Conservation (phyloP, 176 grass and related monocot species). For the Oryza glumipatula region DNA sequence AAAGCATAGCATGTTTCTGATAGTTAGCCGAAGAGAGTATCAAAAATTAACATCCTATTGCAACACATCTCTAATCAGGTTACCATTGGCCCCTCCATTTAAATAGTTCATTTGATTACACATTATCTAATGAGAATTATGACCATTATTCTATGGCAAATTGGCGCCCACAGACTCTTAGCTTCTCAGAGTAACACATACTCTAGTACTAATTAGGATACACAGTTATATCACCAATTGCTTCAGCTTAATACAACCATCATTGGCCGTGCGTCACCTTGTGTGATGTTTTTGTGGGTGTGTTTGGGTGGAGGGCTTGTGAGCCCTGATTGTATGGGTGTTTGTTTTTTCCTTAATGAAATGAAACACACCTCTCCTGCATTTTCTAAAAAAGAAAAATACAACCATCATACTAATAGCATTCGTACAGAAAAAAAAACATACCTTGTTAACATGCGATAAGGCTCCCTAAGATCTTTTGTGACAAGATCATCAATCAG, state of each 20-base stretch:
- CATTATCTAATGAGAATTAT: constrained; percentile 12
- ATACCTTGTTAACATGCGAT: constrained; percentile 96
- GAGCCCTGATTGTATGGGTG: no score
- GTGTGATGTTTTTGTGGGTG: no score
- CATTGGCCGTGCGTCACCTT: no score
- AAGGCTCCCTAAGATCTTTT: constrained; percentile 98
- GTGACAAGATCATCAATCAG: constrained; percentile 98
- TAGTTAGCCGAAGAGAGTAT: constrained; percentile 13
- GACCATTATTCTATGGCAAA: not conserved
- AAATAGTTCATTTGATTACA: constrained; percentile 11
- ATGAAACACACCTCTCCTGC: no score
- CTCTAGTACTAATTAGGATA: not conserved
- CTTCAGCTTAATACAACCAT: not conserved
- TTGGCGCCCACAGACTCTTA: not conserved
- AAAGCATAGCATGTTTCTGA: not conserved
- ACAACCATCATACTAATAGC: not conserved
- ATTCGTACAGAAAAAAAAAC: not conserved
- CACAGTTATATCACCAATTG: not conserved
- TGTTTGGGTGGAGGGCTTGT: no score
- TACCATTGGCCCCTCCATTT: not conserved
- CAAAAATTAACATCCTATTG: not conserved
- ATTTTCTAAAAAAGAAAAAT: no score
- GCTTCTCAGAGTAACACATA: not conserved
- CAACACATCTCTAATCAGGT: not conserved
- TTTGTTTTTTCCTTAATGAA: no score